Evolutionary conservation across 768 basidiomycete species (phyloP).

Genomic region (Boletales sp.): DNA sequence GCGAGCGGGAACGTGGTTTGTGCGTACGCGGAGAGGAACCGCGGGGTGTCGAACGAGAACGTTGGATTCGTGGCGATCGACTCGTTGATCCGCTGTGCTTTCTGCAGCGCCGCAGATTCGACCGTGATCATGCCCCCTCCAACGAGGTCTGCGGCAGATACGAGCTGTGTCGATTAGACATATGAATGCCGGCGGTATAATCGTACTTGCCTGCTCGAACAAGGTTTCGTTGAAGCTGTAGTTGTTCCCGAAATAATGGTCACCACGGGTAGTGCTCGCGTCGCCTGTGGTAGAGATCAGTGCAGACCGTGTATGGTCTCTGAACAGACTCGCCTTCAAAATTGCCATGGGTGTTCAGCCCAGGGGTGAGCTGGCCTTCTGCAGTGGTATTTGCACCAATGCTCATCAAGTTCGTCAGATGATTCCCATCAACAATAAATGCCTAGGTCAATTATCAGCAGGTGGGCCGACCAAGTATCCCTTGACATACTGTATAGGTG

Average conservation of each 20-base stretch:
- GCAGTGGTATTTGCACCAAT: slow-evolving; percentile 23
- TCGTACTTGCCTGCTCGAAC: slow-evolving; percentile 13
- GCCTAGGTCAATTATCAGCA: slow-evolving; percentile 7
- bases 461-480: not conserved
- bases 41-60: slow-evolving; percentile 17
- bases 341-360: slow-evolving; percentile 22
- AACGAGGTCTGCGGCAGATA: slow-evolving; percentile 14
- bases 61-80: slow-evolving; percentile 25
- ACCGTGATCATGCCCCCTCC: slow-evolving; percentile 18
- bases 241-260: slow-evolving; percentile 25
- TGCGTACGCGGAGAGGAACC: slow-evolving; percentile 19
- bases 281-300: slow-evolving; percentile 13
- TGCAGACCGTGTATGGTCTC: not conserved
- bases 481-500: slow-evolving; percentile 18
- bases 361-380: slow-evolving; percentile 9
- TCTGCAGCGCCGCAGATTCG: slow-evolving; percentile 20
- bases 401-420: slow-evolving; percentile 26
- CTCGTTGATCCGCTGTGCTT: slow-evolving; percentile 19
- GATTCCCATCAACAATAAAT: slow-evolving; percentile 27
- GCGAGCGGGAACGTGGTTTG: slow-evolving; percentile 23
- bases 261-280: slow-evolving; percentile 22
- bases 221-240: slow-evolving; percentile 24
- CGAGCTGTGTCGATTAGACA: slow-evolving; percentile 8
- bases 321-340: slow-evolving; percentile 17
- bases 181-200: not conserved